Evolutionary conservation across 768 basidiomycete species (phyloP).

Genomic region (Mrakia gelida): DNA sequence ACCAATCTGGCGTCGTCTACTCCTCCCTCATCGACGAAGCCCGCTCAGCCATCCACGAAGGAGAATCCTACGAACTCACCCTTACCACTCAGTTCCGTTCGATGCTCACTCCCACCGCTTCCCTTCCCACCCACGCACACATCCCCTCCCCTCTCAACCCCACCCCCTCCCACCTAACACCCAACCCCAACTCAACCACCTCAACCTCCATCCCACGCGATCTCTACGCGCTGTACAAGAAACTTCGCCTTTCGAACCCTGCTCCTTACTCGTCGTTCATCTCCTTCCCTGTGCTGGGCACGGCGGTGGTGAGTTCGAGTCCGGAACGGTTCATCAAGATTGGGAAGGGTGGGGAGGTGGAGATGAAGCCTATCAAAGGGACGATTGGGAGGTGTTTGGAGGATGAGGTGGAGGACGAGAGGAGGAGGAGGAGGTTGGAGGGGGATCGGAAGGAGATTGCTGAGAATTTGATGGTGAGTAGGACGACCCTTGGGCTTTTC

Average conservation of each 20-base stretch:
- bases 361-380: constrained; percentile 92
- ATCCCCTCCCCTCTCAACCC: background rate
- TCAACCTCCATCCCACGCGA: constrained; percentile 11
- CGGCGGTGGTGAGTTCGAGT: constrained; percentile 72
- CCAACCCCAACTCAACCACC: constrained; percentile 4
- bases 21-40: constrained; percentile 63
- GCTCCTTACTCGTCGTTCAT: constrained; percentile 79
- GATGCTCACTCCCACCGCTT: constrained; percentile 30
- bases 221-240: constrained; percentile 13
- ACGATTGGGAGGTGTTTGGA: constrained; percentile 58
- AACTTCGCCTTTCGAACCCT: constrained; percentile 69
- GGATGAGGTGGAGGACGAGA: constrained; percentile 52
- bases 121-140: background rate
- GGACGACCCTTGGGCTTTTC: too few species aligned
- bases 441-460: constrained; percentile 75
- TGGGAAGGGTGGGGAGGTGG: constrained; percentile 62
- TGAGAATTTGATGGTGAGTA: constrained; percentile 77
- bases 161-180: too few species aligned
- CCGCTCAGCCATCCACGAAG: constrained; percentile 68
- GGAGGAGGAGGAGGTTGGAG: constrained; percentile 47
- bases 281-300: constrained; percentile 40
- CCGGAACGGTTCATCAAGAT: constrained; percentile 87
- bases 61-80: constrained; percentile 91
- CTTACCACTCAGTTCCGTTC: constrained; percentile 56
- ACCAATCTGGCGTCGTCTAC: constrained; percentile 48